Conservation (phyloP, 2,329 filamentous ascomycete species). For the Microcyclosporella mali region DNA sequence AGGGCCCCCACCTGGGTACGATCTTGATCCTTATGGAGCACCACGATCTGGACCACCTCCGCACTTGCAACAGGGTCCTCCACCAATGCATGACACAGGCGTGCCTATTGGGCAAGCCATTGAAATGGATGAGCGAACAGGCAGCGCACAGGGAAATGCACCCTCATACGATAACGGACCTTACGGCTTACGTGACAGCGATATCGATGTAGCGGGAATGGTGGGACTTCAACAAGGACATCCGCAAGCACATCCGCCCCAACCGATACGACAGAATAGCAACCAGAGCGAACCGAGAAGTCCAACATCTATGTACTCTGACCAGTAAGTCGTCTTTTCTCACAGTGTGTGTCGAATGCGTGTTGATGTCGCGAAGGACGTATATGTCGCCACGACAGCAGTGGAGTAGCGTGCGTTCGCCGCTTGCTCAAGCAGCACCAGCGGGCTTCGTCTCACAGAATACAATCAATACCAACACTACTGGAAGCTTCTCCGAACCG, state of each 20-base stretch:
- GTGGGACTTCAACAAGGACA: constrained; percentile 60
- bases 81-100: constrained; percentile 30
- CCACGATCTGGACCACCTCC: constrained; percentile 13
- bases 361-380: constrained; percentile 18
- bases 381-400: constrained; percentile 45
- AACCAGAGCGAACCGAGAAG: constrained; percentile 57
- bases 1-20: constrained; percentile 26
- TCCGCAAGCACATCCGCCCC: constrained; percentile 56
- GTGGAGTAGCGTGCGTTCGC: constrained; percentile 29
- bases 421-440: constrained; percentile 9
- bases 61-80: constrained; percentile 10
- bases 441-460: constrained; percentile 6
- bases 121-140: constrained; percentile 72
- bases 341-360: no score
- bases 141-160: constrained; percentile 39
- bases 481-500: constrained; percentile 9
- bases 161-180: constrained; percentile 14
- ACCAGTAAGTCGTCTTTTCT: constrained; percentile 55
- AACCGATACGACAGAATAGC: constrained; percentile 61
- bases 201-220: constrained; percentile 68
- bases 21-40: constrained; percentile 16
- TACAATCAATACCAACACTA: constrained; percentile 11
- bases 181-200: constrained; percentile 52
- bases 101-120: constrained; percentile 57
- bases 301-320: constrained; percentile 65